phyloP scores from a whole-genome alignment of 352 stramenopile species.

The Phytophthora pinifolia region DNA sequence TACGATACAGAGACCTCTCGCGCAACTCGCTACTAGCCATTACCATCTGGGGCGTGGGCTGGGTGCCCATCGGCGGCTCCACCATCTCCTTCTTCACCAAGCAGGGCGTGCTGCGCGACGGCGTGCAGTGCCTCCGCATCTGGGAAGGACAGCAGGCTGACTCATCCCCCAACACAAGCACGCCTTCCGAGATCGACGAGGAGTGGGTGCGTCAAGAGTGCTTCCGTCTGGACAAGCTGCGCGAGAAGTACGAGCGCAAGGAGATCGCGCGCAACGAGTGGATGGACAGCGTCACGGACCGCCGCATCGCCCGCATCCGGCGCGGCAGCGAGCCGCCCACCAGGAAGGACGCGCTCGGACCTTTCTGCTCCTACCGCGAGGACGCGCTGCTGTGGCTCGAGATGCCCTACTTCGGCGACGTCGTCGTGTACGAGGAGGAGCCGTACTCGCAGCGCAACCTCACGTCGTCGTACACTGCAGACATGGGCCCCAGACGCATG shows the following conservation, averaged over 20 bases:
- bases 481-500: constrained; percentile 41
- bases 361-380: constrained; percentile 82
- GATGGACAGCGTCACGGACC: constrained; percentile 91
- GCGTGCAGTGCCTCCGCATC: constrained; percentile 87
- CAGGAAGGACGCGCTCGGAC: constrained; percentile 62
- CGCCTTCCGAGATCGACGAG: constrained; percentile 72
- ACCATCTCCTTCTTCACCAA: constrained; percentile 89
- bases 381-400: constrained; percentile 86
- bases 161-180: constrained; percentile 58
- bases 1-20: constrained; percentile 86
- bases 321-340: constrained; percentile 74
- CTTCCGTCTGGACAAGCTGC: constrained; percentile 85
- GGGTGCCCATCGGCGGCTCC: constrained; percentile 79
- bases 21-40: constrained; percentile 83
- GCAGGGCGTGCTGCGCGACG: constrained; percentile 82
- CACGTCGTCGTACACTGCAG: constrained; percentile 52
- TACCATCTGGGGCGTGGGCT: constrained; percentile 84
- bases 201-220: constrained; percentile 74
- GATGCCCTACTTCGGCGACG: constrained; percentile 91
- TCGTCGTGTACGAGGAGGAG: constrained; percentile 93
- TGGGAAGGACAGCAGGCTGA: constrained; percentile 74
- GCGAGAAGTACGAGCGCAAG: constrained; percentile 89
- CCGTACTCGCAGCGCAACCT: constrained; percentile 80
- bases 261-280: constrained; percentile 88
- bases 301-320: constrained; percentile 83